Base-by-base conservation (phyloP, 805 yeast species). In the Wickerhamomyces bisporus region DNA sequence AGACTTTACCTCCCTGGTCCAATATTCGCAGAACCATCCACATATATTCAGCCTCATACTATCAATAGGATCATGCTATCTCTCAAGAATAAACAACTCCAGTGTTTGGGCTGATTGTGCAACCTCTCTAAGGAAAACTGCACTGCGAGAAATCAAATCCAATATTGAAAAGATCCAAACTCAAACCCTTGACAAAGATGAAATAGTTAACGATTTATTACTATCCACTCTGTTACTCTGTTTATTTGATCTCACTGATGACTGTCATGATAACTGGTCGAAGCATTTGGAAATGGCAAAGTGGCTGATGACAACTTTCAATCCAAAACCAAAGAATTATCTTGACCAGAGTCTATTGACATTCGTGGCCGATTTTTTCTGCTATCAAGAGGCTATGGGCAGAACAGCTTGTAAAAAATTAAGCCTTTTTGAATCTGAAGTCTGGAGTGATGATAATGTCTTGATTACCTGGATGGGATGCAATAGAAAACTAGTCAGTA, bases 401-500 rank as follows among this genome's bases (percentile, higher is more conserved):
- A 30, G 44, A 37, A 41, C 44, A 3, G 44, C 40, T 3, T 41
- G 44, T 26, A 33, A 28, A 15, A 41, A 34, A 16, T 6, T 16
- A 5, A 36, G 41, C 8, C 14, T 30, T 6, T 41, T 41, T 20
- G 26, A 30, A 8, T 29, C 36, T n/a, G 41, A 34, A 17, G 33
- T 35, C 13, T 40, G 40, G 43, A 27, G 26, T 10, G 18, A 26
- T 12, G 26, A 40, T 7, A 18, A 34, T 15, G 31, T 21, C 11
- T 11, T 41, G 7, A 30, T 37, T 2, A 15, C 44, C 2, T 41
- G 41, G 44, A 41, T 41, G 44, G 44, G 44, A 6, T 36, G 41
- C 16, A 30, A 37, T 21, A 41, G 31, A 16, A 32, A 26, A 16
- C 21, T 41, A 14, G 18, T 36, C n/a, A 24, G 33, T 7, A 20